Percentiles rank a stretch among this genome's conserved stretches.
Conservation (phyloP, 148 eudicot genomes). For the Rhododendron griersonianum region DNA sequence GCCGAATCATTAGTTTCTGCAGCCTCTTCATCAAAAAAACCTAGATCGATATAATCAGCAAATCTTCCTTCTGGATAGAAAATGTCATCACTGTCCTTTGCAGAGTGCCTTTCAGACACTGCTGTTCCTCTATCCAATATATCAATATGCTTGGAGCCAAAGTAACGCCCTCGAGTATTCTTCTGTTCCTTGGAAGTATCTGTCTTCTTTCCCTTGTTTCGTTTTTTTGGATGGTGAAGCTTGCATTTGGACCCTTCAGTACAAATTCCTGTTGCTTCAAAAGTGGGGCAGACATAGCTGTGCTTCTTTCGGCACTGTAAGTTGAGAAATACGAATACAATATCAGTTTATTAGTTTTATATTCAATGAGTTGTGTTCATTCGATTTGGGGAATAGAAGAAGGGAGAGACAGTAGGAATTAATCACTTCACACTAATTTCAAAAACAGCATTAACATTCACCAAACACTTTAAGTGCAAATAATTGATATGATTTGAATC, state of each 20-base stretch:
- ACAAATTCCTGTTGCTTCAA: slow-evolving; percentile 79
- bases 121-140: slow-evolving; percentile 21
- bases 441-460: background rate
- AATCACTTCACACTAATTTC: background rate
- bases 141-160: slow-evolving; percentile 40
- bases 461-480: background rate
- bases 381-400: background rate
- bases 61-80: slow-evolving; percentile 38
- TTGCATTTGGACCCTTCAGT: slow-evolving; percentile 79
- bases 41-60: slow-evolving; percentile 65
- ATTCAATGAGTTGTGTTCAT: slow-evolving; percentile 26
- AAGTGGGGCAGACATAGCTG: slow-evolving; percentile 76
- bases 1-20: slow-evolving; percentile 20
- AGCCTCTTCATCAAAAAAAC: slow-evolving; percentile 41
- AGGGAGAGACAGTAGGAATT: background rate
- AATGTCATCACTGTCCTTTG: slow-evolving; percentile 23
- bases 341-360: slow-evolving; percentile 39
- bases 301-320: slow-evolving; percentile 99
- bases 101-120: slow-evolving; percentile 24
- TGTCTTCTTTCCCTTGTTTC: slow-evolving; percentile 42
- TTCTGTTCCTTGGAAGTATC: slow-evolving; percentile 38
- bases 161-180: slow-evolving; percentile 67
- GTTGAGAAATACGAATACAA: slow-evolving; percentile 24
- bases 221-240: slow-evolving; percentile 88
- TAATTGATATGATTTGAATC: background rate